Evolutionary conservation across 805 yeast species (phyloP), one percentile per base, ranked within the genome.

Genomic region (Candida ficus): DNA sequence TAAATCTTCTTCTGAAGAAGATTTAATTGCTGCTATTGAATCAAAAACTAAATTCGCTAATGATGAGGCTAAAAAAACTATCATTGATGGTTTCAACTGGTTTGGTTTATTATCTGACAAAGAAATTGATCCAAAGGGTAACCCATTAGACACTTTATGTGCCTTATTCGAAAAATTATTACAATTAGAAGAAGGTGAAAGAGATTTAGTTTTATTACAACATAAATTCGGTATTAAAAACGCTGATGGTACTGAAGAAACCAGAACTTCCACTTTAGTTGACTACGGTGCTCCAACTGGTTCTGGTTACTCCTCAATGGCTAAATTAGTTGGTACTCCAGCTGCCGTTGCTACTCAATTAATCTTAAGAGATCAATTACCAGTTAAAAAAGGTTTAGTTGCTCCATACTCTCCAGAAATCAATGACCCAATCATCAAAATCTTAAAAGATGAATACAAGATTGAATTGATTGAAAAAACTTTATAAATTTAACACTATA

Each of bases 151-250:
- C 69, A 89, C 99, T 22, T 70, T 93, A 62, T 93, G 99, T 72
- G 96, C 98, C 42, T 85, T 96, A 50, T 77, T 93, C 54, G 98
- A 93, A 75, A 80, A 83, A 56, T 75, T 85, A 73, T 87, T 93
- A 96, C 97, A 91, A 74, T 90, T 85, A 67, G 96, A 80, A 66
- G 82, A 83, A 60, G 91, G 86, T 51, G 99, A 93, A 76, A 84
- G 96, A 66, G 99, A 93, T 66, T 71, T 91, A 65, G 96, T 93
- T 50, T 79, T 84, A 57, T 76, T 93, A 61, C 99, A 93, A 75
- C 99, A 93, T 78, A 91, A 90, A 75, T 93, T 93, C 60, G 97
- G 95, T 55, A 88, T 93, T 54, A 93, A 85, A 69, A 87, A 95
- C 91, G 89, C 91, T 42, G 93, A 93, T 58, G 98, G 98, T 53